Percentiles rank a stretch among this genome's conserved stretches.
Evolutionary conservation across 345 rosid species (phyloP).

Genomic region (Euphorbia lathyris): DNA sequence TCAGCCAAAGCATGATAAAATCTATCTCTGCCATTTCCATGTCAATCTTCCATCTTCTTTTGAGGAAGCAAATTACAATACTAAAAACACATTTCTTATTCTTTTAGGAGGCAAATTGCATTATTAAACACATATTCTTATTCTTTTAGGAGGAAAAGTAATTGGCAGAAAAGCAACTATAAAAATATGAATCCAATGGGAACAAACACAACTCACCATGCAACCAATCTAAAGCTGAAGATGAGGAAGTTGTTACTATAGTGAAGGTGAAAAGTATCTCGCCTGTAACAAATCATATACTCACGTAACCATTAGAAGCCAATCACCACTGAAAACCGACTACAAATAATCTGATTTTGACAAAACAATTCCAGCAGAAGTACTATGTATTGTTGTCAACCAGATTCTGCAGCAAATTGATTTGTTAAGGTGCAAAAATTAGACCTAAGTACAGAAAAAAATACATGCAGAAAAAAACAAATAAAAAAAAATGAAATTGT

Average conservation of each 20-base stretch:
- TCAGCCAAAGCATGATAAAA: not conserved
- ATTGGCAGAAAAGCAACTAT: not conserved
- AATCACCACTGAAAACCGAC: not conserved
- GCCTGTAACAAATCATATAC: constrained; percentile 44
- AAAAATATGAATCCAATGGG: constrained; percentile 9
- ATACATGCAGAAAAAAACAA: not conserved
- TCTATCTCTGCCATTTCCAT: not conserved
- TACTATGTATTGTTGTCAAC: not conserved
- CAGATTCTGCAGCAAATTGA: not conserved
- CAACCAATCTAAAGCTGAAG: constrained; percentile 65
- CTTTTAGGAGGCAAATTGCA: not conserved
- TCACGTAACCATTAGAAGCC: not conserved
- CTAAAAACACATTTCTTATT: not conserved
- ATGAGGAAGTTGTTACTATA: constrained; percentile 69
- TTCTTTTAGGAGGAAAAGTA: not conserved
- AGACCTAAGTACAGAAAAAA: not conserved
- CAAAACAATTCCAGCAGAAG: not conserved
- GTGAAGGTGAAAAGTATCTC: constrained; percentile 74
- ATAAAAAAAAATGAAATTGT: not conserved
- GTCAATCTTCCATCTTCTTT: not conserved
- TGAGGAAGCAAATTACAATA: not conserved
- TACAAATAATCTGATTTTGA: not conserved
- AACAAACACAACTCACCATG: constrained; percentile 62
- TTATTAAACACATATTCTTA: not conserved
- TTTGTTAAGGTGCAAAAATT: not conserved